Evolutionary conservation across 2,329 filamentous ascomycete genomes (phyloP).

Genomic region (Arthrobotrys sphaeroides): DNA sequence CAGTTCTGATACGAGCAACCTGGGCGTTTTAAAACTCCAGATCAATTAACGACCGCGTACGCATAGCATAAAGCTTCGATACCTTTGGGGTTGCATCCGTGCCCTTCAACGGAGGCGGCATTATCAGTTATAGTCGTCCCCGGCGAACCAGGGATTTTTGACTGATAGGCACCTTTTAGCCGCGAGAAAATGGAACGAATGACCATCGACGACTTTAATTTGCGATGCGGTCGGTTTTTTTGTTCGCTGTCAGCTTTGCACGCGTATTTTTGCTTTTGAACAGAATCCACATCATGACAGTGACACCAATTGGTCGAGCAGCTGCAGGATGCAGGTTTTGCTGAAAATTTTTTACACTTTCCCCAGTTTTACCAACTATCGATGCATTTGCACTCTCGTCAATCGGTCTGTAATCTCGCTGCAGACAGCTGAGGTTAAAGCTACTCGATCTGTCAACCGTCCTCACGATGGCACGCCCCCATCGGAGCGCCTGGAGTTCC

Average conservation of each 20-base stretch:
- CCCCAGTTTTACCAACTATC: conserved; percentile 49
- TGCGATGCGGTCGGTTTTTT: conserved; percentile 23
- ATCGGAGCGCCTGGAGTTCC: conserved; percentile 23
- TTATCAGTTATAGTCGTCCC: conserved; percentile 13
- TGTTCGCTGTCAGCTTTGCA: conserved; percentile 4
- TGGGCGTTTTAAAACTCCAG: conserved; percentile 9
- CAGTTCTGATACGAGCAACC: conserved; percentile 28
- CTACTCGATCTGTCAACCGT: conserved; percentile 43
- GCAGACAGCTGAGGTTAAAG: conserved; percentile 41
- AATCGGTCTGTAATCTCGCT: conserved; percentile 41
- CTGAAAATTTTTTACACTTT: conserved; percentile 43
- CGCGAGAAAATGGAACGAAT: conserved; percentile 47
- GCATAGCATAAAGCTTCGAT: conserved; percentile 19
- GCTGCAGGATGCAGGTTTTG: conserved; percentile 28
- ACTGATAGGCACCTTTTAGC: conserved; percentile 39
- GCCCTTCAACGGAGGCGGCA: neutral
- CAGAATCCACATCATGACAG: conserved; percentile 3
- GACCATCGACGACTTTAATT: conserved; percentile 31
- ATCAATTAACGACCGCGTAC: neutral
- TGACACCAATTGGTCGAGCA: conserved; percentile 12
- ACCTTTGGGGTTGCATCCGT: conserved; percentile 2
- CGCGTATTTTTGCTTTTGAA: conserved; percentile 31
- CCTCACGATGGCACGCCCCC: conserved; percentile 23
- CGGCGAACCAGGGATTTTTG: conserved; percentile 11
- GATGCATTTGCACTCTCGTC: conserved; percentile 46